Evolutionary conservation across 768 basidiomycete genomes (phyloP).

Genomic region (Candolleomyces aberdarensis): DNA sequence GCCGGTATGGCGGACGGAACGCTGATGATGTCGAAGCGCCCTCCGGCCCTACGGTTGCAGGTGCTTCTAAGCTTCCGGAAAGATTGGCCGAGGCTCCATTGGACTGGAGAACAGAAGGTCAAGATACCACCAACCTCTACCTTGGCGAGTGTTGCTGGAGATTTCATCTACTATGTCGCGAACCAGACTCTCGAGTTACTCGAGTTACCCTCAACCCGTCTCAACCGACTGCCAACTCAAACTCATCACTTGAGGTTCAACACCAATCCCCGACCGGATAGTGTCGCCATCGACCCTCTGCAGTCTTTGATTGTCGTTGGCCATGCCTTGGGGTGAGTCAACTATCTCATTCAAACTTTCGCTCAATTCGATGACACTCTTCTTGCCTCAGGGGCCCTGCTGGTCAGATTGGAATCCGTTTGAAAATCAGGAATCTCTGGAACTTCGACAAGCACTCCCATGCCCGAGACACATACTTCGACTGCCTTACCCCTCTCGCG

Average conservation of each 20-base stretch:
- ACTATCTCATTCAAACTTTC: constrained; percentile 6
- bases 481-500: constrained; percentile 34
- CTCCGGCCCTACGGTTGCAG: constrained; percentile 41
- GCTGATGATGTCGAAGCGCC: constrained; percentile 32
- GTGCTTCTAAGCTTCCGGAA: constrained; percentile 42
- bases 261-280: constrained; percentile 39
- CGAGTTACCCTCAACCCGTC: constrained; percentile 49
- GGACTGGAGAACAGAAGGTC: constrained; percentile 46
- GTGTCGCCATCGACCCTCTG: constrained; percentile 41
- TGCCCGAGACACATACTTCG: constrained; percentile 38
- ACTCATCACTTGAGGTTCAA: constrained; percentile 45
- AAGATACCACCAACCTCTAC: constrained; percentile 33
- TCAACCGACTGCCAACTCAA: constrained; percentile 37
- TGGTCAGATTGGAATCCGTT: constrained; percentile 38
- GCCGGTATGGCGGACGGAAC: constrained; percentile 52
- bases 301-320: constrained; percentile 44
- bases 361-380: constrained; percentile 2
- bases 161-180: constrained; percentile 45
- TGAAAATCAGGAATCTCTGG: constrained; percentile 56
- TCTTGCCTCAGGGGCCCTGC: constrained; percentile 30
- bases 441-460: constrained; percentile 52
- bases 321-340: constrained; percentile 27
- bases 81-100: constrained; percentile 46
- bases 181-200: constrained; percentile 41
- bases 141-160: constrained; percentile 39